Base-by-base conservation (phyloP, 1,284 basidiomycete species). In the Abortiporus biennis region DNA sequence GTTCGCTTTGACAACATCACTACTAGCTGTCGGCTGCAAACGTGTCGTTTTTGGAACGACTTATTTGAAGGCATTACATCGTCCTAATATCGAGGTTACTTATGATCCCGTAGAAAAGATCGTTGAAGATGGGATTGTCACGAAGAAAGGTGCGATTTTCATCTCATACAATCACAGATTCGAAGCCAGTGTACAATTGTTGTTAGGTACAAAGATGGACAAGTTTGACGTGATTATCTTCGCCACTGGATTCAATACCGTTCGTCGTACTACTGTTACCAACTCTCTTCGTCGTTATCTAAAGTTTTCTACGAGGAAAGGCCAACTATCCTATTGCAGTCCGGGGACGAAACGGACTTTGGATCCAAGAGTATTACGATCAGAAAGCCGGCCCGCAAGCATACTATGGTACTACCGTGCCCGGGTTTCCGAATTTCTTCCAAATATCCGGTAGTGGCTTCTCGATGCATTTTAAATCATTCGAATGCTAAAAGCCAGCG, bases 1-100 rank as follows among this genome's bases (percentile, higher is more conserved):
- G 19, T 4, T 12, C 17, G 24, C 6, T 12, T 25, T 8, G 6
- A 25, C 24, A 11, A 5, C n/a, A 11, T n/a, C 19, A 20, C 30
- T n/a, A n/a, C n/a, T n/a, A 67, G 65, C 65, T n/a, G 36, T 54
- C 11, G 64, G 64, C 11, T 71, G 68, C 53, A 71, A 64, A 50
- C 65, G 67, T 9, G 46, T 61, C 27, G 51, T 64, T 3, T 44
- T 61, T 31, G 63, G 72, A 44, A 55, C 56, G 5, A 65, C 64
- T 17, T 73, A 68, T 49, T 57, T 71, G 23, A 53, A 59, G 12
- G 54, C 63, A 9, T 57, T 74, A 22, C 56, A 65, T 46, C 56
- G 60, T 17, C 60, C 64, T 2, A 76, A 76, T 43, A 53, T 74
- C 29, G 49, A 61, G 21, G 59, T 71, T n/a, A 57, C 58, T 36